Conservation (phyloP, 2,329 filamentous ascomycete genomes). For the Cercospora sojina region DNA sequence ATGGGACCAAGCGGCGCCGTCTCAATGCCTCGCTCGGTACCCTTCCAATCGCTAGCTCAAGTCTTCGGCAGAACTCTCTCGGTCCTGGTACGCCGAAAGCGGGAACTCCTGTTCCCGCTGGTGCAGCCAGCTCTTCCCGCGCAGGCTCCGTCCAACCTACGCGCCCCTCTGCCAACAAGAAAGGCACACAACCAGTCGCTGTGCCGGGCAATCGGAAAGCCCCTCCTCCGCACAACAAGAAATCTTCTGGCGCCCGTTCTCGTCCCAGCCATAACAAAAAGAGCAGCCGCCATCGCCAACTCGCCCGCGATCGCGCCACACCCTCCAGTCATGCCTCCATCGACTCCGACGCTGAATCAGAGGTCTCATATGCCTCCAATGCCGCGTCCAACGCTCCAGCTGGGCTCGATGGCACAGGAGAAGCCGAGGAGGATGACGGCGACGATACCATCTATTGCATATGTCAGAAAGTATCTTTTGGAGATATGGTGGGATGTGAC, state of each 20-base stretch:
- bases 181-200: slow-evolving; percentile 31
- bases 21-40: slow-evolving; percentile 54
- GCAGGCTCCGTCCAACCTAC: slow-evolving; percentile 59
- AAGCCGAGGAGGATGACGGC: slow-evolving; percentile 40
- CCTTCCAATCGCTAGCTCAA: slow-evolving; percentile 54
- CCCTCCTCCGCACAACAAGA: slow-evolving; percentile 44
- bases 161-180: slow-evolving; percentile 31
- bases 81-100: slow-evolving; percentile 65
- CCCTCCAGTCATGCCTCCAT: slow-evolving; percentile 35
- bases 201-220: slow-evolving; percentile 51
- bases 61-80: slow-evolving; percentile 60
- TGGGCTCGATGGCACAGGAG: slow-evolving; percentile 28
- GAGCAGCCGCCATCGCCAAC: slow-evolving; percentile 38
- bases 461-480: slow-evolving; percentile 79
- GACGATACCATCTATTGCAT: slow-evolving; percentile 69
- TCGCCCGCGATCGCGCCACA: slow-evolving; percentile 37
- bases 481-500: slow-evolving; percentile 87
- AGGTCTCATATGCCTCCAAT: slow-evolving; percentile 28
- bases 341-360: slow-evolving; percentile 11
- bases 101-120: slow-evolving; percentile 51
- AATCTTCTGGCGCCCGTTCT: slow-evolving; percentile 22
- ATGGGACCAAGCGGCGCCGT: slow-evolving; percentile 58
- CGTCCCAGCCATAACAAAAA: slow-evolving; percentile 30
- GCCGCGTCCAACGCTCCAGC: slow-evolving; percentile 33
- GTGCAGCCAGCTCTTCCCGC: slow-evolving; percentile 47